phyloP scores from a whole-genome alignment of 2,329 filamentous ascomycete species.

The Didymella exigua region DNA sequence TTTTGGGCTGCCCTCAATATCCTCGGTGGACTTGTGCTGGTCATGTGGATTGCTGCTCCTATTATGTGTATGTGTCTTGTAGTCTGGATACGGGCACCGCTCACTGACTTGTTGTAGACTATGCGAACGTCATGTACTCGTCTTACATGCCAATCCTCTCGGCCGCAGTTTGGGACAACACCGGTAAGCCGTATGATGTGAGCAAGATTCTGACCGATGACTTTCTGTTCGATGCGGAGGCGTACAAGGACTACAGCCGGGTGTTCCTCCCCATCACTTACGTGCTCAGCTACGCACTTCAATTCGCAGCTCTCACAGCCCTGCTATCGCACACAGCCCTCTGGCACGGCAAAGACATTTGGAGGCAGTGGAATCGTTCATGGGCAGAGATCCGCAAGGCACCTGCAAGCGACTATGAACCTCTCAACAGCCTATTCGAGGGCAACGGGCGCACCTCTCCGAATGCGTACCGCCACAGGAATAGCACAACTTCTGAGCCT shows the following conservation, averaged over 20 bases:
- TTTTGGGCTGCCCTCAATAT: slow-evolving; percentile 90
- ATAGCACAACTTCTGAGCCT: slow-evolving; percentile 44
- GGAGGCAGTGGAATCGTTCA: slow-evolving; percentile 74
- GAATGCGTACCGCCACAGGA: slow-evolving; percentile 23
- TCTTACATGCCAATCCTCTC: slow-evolving; percentile 88
- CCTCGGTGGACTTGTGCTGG: slow-evolving; percentile 75
- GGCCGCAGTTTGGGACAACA: slow-evolving; percentile 84
- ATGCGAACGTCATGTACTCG: slow-evolving; percentile 77
- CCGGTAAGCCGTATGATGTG: slow-evolving; percentile 78
- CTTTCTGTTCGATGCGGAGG: slow-evolving; percentile 76
- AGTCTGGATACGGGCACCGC: neutral
- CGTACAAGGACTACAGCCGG: slow-evolving; percentile 80
- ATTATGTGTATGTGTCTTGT: slow-evolving; percentile 62
- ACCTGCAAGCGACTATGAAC: slow-evolving; percentile 40
- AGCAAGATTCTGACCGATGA: slow-evolving; percentile 77
- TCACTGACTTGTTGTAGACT: slow-evolving; percentile 56
- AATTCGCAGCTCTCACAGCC: slow-evolving; percentile 81
- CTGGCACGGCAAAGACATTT: slow-evolving; percentile 85
- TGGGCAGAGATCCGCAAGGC: slow-evolving; percentile 63
- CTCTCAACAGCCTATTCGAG: slow-evolving; percentile 36
- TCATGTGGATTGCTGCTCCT: slow-evolving; percentile 85
- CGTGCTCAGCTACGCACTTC: slow-evolving; percentile 82
- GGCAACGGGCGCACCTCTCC: slow-evolving; percentile 43
- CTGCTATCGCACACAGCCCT: slow-evolving; percentile 80
- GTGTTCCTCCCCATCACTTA: slow-evolving; percentile 89